Conservation (phyloP, 2,329 filamentous ascomycete species). For the Cercospora sp. region DNA sequence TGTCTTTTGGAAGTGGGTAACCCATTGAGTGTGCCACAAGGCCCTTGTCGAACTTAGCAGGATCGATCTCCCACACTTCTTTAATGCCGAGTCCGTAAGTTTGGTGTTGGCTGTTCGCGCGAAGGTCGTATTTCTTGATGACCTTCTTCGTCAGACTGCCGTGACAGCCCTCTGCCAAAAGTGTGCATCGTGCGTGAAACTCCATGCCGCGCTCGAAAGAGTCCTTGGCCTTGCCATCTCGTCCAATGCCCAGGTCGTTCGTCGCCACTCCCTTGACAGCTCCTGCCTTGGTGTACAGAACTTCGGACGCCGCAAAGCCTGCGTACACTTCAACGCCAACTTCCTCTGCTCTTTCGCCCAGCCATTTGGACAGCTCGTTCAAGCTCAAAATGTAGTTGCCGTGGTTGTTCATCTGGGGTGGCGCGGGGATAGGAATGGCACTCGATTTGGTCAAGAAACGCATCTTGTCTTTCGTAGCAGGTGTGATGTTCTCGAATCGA, state of each 20-base stretch:
- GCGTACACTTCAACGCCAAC: conserved; percentile 94
- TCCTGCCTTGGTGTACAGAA: conserved; percentile 82
- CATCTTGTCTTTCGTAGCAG: conserved; percentile 83
- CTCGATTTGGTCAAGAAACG: conserved; percentile 83
- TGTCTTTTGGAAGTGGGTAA: conserved; percentile 82
- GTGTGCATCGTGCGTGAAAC: conserved; percentile 87
- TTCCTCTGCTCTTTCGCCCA: conserved; percentile 95
- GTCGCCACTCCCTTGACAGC: conserved; percentile 93
- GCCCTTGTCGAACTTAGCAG: conserved; percentile 87
- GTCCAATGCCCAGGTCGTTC: conserved; percentile 84
- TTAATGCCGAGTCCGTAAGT: conserved; percentile 95
- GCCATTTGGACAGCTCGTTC: conserved; percentile 93
- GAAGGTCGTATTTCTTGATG: conserved; percentile 88
- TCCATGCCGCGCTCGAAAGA: conserved; percentile 97
- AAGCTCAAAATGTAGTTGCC: conserved; percentile 97
- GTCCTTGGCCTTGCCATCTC: conserved; percentile 82
- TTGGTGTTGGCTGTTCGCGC: conserved; percentile 85
- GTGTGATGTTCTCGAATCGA: conserved; percentile 83
- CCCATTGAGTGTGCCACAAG: conserved; percentile 88
- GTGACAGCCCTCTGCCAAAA: conserved; percentile 94
- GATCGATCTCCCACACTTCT: conserved; percentile 95
- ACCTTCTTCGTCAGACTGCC: conserved; percentile 94
- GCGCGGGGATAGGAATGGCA: conserved; percentile 78
- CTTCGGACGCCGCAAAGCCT: conserved; percentile 90
- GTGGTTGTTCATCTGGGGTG: conserved; percentile 97